Percentiles rank a stretch among this genome's conserved stretches.
Conservation (phyloP, 139 green algal species). For the Coelastrella sp. region DNA sequence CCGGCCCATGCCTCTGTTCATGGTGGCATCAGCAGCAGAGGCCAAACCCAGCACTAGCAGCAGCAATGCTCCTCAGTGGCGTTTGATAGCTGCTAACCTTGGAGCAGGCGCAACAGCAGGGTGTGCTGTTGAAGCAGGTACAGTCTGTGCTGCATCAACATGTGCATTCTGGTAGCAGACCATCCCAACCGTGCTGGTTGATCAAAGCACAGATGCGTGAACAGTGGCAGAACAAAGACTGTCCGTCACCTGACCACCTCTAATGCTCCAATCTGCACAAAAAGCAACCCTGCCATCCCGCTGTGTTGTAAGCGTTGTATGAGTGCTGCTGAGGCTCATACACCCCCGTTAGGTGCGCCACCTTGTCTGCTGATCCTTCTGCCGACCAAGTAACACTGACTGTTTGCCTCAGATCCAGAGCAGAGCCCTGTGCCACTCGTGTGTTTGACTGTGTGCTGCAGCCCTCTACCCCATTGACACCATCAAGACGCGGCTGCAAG, state of each 20-base stretch:
- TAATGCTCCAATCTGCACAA: too few species aligned
- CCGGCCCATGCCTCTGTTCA: constrained; percentile 43
- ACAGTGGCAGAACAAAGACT: too few species aligned
- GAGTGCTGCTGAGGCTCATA: not conserved
- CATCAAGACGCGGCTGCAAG: constrained; percentile 98
- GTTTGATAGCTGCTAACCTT: constrained; percentile 78
- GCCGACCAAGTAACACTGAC: too few species aligned
- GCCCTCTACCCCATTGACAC: constrained; percentile 98
- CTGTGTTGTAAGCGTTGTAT: not conserved
- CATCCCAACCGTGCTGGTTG: not conserved
- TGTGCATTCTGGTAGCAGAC: not conserved
- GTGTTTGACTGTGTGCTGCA: constrained; percentile 26
- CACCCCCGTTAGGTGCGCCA: not conserved
- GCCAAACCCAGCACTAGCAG: not conserved
- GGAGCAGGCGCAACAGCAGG: constrained; percentile 85
- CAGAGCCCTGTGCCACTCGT: not conserved
- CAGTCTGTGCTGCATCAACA: not conserved
- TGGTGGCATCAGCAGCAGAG: constrained; percentile 46
- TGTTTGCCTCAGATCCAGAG: not conserved
- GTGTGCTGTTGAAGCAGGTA: constrained; percentile 86
- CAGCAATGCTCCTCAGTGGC: constrained; percentile 62
- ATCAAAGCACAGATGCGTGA: too few species aligned
- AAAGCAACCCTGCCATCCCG: too few species aligned
- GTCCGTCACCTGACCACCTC: too few species aligned
- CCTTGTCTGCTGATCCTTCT: too few species aligned